These are phyloP conservation scores for Entonaema liquescens DNA, from an alignment of 495 filamentous ascomycete species.

Conservation along the genomic window DNA sequence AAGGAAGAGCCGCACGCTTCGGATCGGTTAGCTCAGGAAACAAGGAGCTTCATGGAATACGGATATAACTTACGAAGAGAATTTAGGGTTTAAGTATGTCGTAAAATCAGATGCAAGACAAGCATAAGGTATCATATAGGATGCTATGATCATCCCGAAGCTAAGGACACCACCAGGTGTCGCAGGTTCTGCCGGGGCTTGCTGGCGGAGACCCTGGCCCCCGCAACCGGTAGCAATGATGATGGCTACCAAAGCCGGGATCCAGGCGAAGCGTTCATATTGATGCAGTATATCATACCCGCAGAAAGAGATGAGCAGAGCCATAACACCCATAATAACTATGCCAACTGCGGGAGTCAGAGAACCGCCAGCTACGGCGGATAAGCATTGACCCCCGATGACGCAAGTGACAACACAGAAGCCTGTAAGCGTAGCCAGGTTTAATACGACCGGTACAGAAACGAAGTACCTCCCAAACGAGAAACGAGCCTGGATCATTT, in stretches of 20 bases:
- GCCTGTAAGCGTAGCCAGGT: slow-evolving; percentile 58
- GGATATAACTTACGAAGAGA: slow-evolving; percentile 49
- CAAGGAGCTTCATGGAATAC: background rate
- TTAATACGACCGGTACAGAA: slow-evolving; percentile 58
- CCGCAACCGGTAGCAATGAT: slow-evolving; percentile 55
- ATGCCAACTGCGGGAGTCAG: slow-evolving; percentile 59
- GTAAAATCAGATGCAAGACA: slow-evolving; percentile 59
- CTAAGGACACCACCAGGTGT: slow-evolving; percentile 45
- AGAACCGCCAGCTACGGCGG: slow-evolving; percentile 59
- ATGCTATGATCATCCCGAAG: slow-evolving; percentile 56
- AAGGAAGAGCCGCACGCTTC: slow-evolving; percentile 51
- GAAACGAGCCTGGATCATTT: slow-evolving; percentile 65
- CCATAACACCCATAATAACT: slow-evolving; percentile 61
- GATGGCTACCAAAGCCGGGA: slow-evolving; percentile 61
- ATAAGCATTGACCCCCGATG: slow-evolving; percentile 59
- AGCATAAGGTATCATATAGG: slow-evolving; percentile 58
- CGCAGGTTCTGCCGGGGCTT: slow-evolving; percentile 44
- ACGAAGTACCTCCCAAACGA: slow-evolving; percentile 60
- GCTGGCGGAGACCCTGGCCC: slow-evolving; percentile 46
- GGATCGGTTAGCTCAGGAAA: slow-evolving; percentile 1
- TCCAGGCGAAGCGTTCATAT: slow-evolving; percentile 71
- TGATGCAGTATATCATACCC: slow-evolving; percentile 65
- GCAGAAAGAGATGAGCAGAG: slow-evolving; percentile 66
- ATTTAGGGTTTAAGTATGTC: slow-evolving; percentile 57
- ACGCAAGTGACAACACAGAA: slow-evolving; percentile 60